Base-by-base conservation (phyloP, 768 basidiomycete genomes). In the Lenzites betulinus region DNA sequence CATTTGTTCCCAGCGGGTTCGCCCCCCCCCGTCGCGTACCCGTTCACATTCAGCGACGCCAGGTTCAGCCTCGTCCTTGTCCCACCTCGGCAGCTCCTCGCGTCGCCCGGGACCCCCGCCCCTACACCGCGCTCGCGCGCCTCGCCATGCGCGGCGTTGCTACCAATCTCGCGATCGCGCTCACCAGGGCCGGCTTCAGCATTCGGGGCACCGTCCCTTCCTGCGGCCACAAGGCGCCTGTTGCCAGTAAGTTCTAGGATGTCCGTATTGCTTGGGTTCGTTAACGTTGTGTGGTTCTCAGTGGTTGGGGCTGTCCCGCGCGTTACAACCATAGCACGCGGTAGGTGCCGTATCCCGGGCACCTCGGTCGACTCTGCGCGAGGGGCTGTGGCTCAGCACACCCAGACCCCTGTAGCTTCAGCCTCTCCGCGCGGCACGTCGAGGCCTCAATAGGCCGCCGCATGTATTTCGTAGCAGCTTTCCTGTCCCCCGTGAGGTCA, bases 361-460 rank as follows among this genome's bases (percentile, higher is more conserved):
- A 3, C 3, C 42, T n/a, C 2, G n/a, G 42, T 16, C 3, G 42
- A 13, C n/a, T 12, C n/a, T 43, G 42, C 42, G 9, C 22, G 4
- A 16, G 42, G 42, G n/a, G 18, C 22, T 43, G 3, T 3, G 9
- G 42, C 42, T 15, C 41, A 20, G 42, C n/a, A 20, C n/a, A 12
- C 6, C 42, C n/a, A n/a, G n/a, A 9, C n/a, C 4, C 42, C 42
- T n/a, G n/a, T 3, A 7, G 48, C 48, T 50, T 50, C 30, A 50
- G 48, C 48, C 28, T 50, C 48, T 50, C 48, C 16, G 48, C 48
- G 9, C 30, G 48, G 48, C 48, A 50, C 48, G 18, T 33, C 48
- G 7, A 35, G 48, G 20, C 48, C 28, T 50, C 5, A 50, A 50
- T 33, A 50, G 28, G 48, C 20, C 48, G 48, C 48, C 48, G 48